Conservation (phyloP, 129 eudicot species). For the Rutidosis leptorrhynchoides region DNA sequence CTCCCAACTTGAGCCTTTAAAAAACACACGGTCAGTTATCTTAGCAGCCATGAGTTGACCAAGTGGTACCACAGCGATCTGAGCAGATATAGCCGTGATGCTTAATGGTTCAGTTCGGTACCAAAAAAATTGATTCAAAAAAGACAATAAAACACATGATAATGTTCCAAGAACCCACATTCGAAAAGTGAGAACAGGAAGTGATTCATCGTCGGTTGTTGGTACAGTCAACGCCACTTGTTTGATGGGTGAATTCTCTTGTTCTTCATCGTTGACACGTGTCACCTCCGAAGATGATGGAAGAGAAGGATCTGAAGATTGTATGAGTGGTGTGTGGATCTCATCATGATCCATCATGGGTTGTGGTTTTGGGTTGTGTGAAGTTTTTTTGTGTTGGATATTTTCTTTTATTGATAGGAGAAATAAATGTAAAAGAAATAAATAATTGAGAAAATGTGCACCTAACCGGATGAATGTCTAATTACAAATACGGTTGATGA, state of each 20-base stretch:
- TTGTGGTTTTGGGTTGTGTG: conserved; percentile 22
- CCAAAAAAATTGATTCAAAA: conserved; percentile 96
- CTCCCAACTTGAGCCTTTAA: conserved; percentile 59
- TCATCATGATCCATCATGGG: conserved; percentile 23
- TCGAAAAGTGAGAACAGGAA: conserved; percentile 87
- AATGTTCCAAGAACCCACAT: conserved; percentile 91
- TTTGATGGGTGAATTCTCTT: conserved; percentile 67
- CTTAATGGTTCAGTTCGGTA: conserved; percentile 85
- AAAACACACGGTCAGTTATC: conserved; percentile 58
- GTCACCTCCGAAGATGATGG: conserved; percentile 18
- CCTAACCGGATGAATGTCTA: conserved; percentile 21
- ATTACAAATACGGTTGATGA: conserved; percentile 9
- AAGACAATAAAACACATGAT: conserved; percentile 69
- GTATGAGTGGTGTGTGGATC: conserved; percentile 47
- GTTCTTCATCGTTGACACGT: not conserved
- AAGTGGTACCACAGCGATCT: conserved; percentile 87
- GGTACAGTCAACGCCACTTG: conserved; percentile 98
- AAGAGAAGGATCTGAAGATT: not conserved
- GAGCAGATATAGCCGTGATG: conserved; percentile 95
- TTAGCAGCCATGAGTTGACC: conserved; percentile 94
- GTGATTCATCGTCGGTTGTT: conserved; percentile 68
- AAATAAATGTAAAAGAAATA: not conserved
- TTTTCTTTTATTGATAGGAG: conserved; percentile 3
- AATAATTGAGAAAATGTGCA: conserved; percentile 5
- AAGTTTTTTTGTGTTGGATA: not conserved